These are phyloP conservation scores for Didymella keratinophila DNA, from an alignment of 2,329 filamentous ascomycete species.

Conservation along the genomic window DNA sequence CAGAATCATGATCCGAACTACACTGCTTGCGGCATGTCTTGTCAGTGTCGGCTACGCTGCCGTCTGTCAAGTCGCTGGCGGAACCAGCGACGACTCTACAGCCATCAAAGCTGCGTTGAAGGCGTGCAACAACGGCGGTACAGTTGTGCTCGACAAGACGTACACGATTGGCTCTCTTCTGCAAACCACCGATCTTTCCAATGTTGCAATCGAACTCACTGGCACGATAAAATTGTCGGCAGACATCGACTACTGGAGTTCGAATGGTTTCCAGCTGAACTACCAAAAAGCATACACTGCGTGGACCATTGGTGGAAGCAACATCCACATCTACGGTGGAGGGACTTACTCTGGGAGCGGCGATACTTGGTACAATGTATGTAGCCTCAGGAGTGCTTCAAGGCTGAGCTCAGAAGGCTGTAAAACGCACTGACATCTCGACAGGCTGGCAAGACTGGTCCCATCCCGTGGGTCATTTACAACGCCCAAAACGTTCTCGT, in stretches of 20 bases:
- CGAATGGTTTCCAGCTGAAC: slow-evolving; percentile 66
- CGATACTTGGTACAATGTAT: slow-evolving; percentile 70
- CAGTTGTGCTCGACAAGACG: slow-evolving; percentile 65
- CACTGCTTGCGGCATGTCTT: neutral
- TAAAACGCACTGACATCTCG: slow-evolving; percentile 60
- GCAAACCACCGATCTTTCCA: slow-evolving; percentile 69
- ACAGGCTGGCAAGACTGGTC: slow-evolving; percentile 4
- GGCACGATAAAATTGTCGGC: slow-evolving; percentile 69
- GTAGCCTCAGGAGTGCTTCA: slow-evolving; percentile 45
- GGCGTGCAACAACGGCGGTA: slow-evolving; percentile 69
- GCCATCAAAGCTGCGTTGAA: slow-evolving; percentile 64
- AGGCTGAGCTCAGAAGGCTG: slow-evolving; percentile 63
- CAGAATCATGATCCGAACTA: slow-evolving; percentile 1
- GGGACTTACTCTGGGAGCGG: slow-evolving; percentile 71
- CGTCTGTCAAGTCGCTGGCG: slow-evolving; percentile 41
- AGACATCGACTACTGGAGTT: slow-evolving; percentile 73
- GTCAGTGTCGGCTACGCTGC: neutral
- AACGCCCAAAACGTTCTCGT: slow-evolving; percentile 61
- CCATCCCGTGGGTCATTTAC: slow-evolving; percentile 12
- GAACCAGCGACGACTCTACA: slow-evolving; percentile 58
- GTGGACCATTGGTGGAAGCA: slow-evolving; percentile 70
- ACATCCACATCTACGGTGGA: slow-evolving; percentile 74
- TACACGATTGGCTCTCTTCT: slow-evolving; percentile 71
- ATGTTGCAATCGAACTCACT: slow-evolving; percentile 65
- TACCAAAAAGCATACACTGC: slow-evolving; percentile 74